Evolutionary conservation across 2,329 filamentous ascomycete genomes (phyloP), one percentile per base, ranked within the genome.

Genomic region (Sporothrix inflata): DNA sequence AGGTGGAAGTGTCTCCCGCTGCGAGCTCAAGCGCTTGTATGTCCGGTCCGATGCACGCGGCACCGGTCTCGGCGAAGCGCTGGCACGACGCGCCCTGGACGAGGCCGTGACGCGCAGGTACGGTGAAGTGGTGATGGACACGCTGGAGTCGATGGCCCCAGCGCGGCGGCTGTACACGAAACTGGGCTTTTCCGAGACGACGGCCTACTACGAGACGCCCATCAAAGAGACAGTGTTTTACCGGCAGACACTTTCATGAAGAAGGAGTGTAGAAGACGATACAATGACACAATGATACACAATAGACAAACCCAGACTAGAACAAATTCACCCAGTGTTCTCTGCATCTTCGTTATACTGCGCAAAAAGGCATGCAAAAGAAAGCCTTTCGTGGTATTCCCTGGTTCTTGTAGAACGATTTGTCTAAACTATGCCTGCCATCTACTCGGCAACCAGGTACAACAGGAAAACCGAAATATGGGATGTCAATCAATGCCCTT

Each of bases 151-250:
- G 1, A 73, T 75, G 75, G 27, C 79, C 3, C 79, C 80, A 4
- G 83, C 82, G 0, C 78, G 81, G 49, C 78, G 77, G 8, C 77
- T 86, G 38, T 87, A 86, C 76, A 78, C 81, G 72, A 85, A 82
- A 73, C 79, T 84, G 75, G 84, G 84, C 2, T 86, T 84, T 75
- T 77, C 79, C 67, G 53, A 73, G 49, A 73, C 69, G 14, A 21
- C 38, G 16, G 70, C 74, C 2, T 75, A 75, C 66, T 75, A 75
- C 55, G 66, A 72, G 16, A 73, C 71, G 40, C 75, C 74, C 14
- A 69, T 74, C 14, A 27, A 24, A 3, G 72, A 71, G 47, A 74
- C 74, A 5, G 9, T 73, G 0, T 75, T 75, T 42, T 73, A 71
- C 27, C 42, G 47, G 38, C 24, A 24, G n/a, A 49, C 51, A 9